Conservation (phyloP, 78 protist species). For the Salpingoeca rosetta region DNA sequence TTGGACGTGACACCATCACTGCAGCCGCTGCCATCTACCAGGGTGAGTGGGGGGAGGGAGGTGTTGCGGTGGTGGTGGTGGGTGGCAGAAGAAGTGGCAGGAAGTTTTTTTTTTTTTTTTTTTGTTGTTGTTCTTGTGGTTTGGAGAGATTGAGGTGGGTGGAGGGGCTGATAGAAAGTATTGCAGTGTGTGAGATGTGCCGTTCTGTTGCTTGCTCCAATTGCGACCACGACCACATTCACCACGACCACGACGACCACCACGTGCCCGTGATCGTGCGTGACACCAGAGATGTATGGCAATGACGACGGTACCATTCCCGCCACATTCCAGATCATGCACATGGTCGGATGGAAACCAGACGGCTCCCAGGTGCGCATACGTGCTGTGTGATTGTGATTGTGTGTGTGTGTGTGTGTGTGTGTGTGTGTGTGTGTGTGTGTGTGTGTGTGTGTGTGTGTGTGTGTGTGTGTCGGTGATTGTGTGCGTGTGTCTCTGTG, state of each 20-base stretch:
- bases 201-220: too few relatives aligned
- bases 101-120: too few relatives aligned
- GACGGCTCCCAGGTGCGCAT: background rate
- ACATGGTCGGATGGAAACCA: slow-evolving; percentile 17
- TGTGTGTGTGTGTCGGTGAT: background rate
- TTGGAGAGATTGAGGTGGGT: too few relatives aligned
- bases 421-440: background rate
- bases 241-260: too few relatives aligned
- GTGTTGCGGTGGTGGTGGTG: too few relatives aligned
- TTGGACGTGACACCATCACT: background rate
- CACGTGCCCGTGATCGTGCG: too few relatives aligned
- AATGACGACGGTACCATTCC: background rate
- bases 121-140: too few relatives aligned
- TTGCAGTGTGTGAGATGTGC: too few relatives aligned
- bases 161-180: too few relatives aligned
- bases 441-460: background rate
- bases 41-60: background rate
- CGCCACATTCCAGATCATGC: slow-evolving; percentile 11
- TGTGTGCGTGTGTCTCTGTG: background rate
- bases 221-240: too few relatives aligned
- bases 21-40: slow-evolving; percentile 13
- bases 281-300: slow-evolving; percentile 13
- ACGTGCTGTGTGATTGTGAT: too few relatives aligned
- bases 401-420: background rate
- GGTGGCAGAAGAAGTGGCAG: too few relatives aligned